These are phyloP conservation scores for Hura crepitans DNA, from an alignment of 441 rosid genomes.

Conservation along the genomic window DNA sequence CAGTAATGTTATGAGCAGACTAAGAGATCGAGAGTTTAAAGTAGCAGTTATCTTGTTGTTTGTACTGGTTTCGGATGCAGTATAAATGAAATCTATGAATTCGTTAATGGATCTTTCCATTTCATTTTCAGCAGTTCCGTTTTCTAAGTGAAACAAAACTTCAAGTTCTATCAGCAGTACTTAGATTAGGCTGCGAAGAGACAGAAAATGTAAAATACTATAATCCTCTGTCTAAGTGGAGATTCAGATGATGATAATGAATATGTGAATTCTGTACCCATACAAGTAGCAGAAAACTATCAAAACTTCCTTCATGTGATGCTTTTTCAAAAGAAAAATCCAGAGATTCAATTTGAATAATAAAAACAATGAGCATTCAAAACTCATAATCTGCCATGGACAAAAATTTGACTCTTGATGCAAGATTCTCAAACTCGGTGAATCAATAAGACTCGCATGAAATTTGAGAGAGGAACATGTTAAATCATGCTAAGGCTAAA, in stretches of 20 bases:
- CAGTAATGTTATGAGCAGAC: neutral
- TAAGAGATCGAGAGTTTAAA: neutral
- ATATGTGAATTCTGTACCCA: neutral
- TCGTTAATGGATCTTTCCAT: no score
- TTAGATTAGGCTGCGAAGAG: neutral
- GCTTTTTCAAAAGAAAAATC: neutral
- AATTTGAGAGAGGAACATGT: no score
- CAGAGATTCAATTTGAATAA: neutral
- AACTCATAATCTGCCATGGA: neutral
- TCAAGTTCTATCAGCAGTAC: neutral
- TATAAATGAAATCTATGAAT: neutral
- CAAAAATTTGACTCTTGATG: no score
- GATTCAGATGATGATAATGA: neutral
- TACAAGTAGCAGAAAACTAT: neutral
- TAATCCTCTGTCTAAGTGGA: neutral
- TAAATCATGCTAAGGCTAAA: neutral
- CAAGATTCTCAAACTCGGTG: no score
- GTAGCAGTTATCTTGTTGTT: neutral
- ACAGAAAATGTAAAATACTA: neutral
- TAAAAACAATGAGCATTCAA: no score
- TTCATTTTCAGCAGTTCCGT: no score
- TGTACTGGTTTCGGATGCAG: neutral
- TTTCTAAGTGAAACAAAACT: no score
- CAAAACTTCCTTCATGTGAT: neutral
- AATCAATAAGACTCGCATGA: no score